Base-by-base conservation (phyloP, 2,329 filamentous ascomycete species). In the Pseudonectria foliicola region DNA sequence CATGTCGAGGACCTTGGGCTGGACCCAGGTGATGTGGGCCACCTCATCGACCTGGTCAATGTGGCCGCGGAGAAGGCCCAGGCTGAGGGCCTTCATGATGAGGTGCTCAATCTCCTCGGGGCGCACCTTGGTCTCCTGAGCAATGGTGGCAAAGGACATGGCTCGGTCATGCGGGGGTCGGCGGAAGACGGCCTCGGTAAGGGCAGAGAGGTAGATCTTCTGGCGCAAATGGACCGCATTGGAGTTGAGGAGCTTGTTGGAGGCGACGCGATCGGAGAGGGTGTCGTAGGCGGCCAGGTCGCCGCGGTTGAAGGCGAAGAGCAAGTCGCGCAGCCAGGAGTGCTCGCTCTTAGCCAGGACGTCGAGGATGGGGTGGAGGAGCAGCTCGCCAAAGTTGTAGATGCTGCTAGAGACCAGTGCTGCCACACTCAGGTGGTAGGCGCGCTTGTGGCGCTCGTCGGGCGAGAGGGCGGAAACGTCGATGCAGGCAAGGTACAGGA, bases 361-460 rank as follows among this genome's bases (percentile, higher is more conserved):
- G 56, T 95, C 85, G 44, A 98, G 80, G 56, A 98, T 94, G 4
- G 92, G 92, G 61, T 98, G 92, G 49, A 98, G 77, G 23, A 98
- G 78, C n/a, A 98, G 81, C 70, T 98, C 92, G 61, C 92, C 92
- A 53, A 98, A 98, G 71, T 98, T 98, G 77, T 98, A 96, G 67
- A 96, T 98, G 53, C 80, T 86, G 55, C 90, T 85, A 33, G 89
- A 95, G 26, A 95, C 85, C 7, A 98, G 75, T 8, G 92, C 92
- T 18, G 92, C 88, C 35, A 96, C 82, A 55, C 85, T 85, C 43
- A 98, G 80, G 60, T 95, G 88, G 66, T 95, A 94, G 29, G 92
- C 92, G 51, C 90, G 81, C 40, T 75, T 75, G 59, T 82, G 81
- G 52, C 85, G 82, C 61, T 98, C 89, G 35, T 75, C 70, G 35